Evolutionary conservation across 108 stramenopile species (phyloP), one percentile per base, ranked within the genome.

Genomic region (Cyclotella sp.): DNA sequence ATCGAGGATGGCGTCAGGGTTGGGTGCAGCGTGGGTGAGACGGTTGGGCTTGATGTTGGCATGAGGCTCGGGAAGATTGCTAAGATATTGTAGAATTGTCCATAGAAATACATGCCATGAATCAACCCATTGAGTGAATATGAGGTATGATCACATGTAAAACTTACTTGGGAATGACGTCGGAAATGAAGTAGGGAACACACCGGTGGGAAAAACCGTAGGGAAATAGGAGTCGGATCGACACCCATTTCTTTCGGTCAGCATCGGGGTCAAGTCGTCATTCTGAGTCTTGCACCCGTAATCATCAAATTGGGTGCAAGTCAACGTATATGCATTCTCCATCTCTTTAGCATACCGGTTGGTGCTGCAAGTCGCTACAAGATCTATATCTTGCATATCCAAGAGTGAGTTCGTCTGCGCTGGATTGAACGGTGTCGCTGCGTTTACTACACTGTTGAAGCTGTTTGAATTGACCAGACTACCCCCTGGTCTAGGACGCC

Each of bases 391-490:
- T 19, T 57, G 9, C 39, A 58, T 43, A 6, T 47, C 46, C 47
- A 73, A 63, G 8, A 52, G 54, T 27, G 61, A 60, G 27, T 42
- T 39, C 21, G 72, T 52, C 46, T 49, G 24, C 22, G 44, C 51
- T n/a, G 72, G 72, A 10, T 73, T 46, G 46, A 73, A 73, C 1
- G 62, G 53, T 3, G 72, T 73, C 13, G 27, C 19, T 24, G 55
- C 8, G 39, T 43, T 16, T 3, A 73, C 61, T 27, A 53, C 21
- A 21, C 1, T 34, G 21, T 62, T 73, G 22, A 73, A 73, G 39
- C 49, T 43, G 13, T 21, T 70, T 9, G 28, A 10, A 8, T 22
- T 10, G 4, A 30, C 29, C 14, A 12, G 9, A 39, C 60, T 68
- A 7, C 15, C 40, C 7, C 13, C 27, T 13, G 49, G 9, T 30